Evolutionary conservation across 176 grass and related monocot species (phyloP).

Genomic region (Hyparrhenia diplandra): DNA sequence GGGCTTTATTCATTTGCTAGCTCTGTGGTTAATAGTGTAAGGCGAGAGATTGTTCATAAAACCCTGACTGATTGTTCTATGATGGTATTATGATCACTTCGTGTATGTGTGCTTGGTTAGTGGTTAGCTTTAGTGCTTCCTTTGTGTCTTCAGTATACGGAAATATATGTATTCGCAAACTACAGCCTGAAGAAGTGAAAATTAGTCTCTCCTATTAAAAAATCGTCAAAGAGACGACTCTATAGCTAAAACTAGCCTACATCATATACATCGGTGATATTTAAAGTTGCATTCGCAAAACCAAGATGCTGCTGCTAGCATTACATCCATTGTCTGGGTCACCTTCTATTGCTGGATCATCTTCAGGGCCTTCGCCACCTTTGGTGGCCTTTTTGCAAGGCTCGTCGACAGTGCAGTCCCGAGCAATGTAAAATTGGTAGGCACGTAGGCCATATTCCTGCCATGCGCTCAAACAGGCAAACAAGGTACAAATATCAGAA

Average conservation of each 20-base stretch:
- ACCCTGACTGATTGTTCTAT: background rate
- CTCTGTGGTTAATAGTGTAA: background rate
- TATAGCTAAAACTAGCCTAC: conserved; percentile 6
- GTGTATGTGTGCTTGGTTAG: background rate
- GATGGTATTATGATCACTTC: background rate
- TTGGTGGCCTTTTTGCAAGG: conserved; percentile 65
- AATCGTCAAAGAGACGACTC: background rate
- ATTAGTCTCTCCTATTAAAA: conserved; percentile 7
- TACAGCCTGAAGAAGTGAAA: background rate
- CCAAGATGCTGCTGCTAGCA: background rate
- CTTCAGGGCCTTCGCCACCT: conserved; percentile 72
- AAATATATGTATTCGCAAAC: background rate
- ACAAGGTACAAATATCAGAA: background rate
- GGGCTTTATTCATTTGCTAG: background rate
- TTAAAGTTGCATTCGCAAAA: background rate
- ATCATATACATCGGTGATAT: conserved; percentile 4
- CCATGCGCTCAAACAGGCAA: too few relatives aligned
- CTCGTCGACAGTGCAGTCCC: conserved; percentile 56
- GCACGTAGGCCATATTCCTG: too few relatives aligned
- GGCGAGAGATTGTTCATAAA: background rate
- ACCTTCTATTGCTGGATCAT: conserved; percentile 45
- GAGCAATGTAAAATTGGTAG: conserved; percentile 20
- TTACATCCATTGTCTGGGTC: conserved; percentile 8
- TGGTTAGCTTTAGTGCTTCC: background rate
- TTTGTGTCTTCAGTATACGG: background rate